These are phyloP conservation scores for Petunia hybrid DNA, from an alignment of 305 asterid genomes.

Conservation along the genomic window DNA sequence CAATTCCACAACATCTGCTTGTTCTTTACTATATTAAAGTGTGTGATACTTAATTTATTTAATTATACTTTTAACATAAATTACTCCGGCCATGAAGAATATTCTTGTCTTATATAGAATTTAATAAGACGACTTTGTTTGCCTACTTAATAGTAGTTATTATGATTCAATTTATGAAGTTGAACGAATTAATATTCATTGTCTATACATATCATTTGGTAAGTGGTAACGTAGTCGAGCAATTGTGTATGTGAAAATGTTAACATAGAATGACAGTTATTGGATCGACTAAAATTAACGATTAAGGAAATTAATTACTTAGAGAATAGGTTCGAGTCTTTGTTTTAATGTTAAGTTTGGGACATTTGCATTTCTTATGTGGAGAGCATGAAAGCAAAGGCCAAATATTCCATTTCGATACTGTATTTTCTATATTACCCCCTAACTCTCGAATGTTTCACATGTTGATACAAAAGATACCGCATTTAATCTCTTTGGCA, in stretches of 20 bases:
- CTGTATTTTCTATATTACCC: background rate
- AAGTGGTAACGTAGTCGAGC: background rate
- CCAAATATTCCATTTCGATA: background rate
- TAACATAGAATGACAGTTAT: background rate
- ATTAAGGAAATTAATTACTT: background rate
- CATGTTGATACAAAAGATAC: constrained; percentile 23
- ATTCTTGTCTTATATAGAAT: too few relatives aligned
- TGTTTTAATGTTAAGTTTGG: background rate
- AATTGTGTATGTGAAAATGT: background rate
- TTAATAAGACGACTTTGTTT: too few relatives aligned
- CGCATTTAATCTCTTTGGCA: background rate
- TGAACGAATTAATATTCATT: too few relatives aligned
- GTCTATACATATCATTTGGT: too few relatives aligned
- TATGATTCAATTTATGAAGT: too few relatives aligned
- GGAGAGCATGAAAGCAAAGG: constrained; percentile 24
- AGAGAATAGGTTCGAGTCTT: background rate
- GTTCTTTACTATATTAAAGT: too few relatives aligned
- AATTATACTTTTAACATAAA: too few relatives aligned
- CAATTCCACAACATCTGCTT: too few relatives aligned
- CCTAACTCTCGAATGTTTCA: constrained; percentile 22
- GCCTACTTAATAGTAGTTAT: too few relatives aligned
- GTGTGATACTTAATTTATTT: too few relatives aligned
- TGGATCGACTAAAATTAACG: background rate
- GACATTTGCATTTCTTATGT: constrained; percentile 27
- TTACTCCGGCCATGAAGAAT: too few relatives aligned